Base-by-base conservation (phyloP, 495 filamentous ascomycete genomes). In the Oidiodendron maius region DNA sequence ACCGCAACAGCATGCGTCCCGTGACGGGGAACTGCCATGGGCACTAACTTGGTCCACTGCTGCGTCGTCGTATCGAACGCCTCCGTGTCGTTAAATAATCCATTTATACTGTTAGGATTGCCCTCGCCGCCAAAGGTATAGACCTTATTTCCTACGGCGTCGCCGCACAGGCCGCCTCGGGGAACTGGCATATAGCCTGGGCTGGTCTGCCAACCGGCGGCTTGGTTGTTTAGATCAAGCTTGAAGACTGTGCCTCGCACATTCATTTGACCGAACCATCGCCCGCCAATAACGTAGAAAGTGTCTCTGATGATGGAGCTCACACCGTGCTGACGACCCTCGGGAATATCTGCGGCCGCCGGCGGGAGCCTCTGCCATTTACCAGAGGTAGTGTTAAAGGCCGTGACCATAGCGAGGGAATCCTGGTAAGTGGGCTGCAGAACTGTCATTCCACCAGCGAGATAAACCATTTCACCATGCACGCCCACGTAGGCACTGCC, bases 41-140 rank as follows among this genome's bases (percentile, higher is more conserved):
- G 25, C 1, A 11, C 43, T 15, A 62, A 34, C 34, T 44, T 52
- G 20, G 42, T 51, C 69, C 67, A 52, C 2, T 10, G 46, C 34
- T 70, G 55, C 20, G 26, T 58, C 30, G 20, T 43, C 0, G 57
- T 58, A 51, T 70, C 62, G 42, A 65, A 72, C 5, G 58, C 64
- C 56, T 70, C 64, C 1, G 58, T 59, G 54, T 68, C 46, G 16
- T 57, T 58, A 35, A 64, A 65, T 32, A 65, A 53, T 5, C 46
- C 61, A 21, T 34, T 41, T 3, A 36, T 50, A 18, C 43, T 26
- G 4, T 46, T 53, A 10, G 47, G 46, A 38, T 72, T 69, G 3
- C 64, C 70, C 56, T 71, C 69, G 13, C 69, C 68, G 11, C 70
- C 69, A 44, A 74, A 68, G 0, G 65, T 63, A 12, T 62, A 63